Evolutionary conservation across 306 rosid species (phyloP).

Genomic region (Fagus crenata): DNA sequence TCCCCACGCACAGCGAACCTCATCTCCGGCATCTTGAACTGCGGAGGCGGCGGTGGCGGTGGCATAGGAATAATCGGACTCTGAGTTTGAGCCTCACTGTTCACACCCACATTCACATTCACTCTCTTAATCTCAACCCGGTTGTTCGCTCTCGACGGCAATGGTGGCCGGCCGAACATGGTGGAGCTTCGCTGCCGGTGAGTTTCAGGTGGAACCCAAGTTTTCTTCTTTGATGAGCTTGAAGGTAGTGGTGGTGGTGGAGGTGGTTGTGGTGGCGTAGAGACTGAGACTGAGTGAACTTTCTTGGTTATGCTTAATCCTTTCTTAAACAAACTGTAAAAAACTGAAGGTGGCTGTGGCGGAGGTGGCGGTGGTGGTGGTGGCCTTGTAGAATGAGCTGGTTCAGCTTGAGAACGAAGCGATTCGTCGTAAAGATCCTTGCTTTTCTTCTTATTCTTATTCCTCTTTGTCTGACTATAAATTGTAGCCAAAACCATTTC

Average conservation of each 20-base stretch:
- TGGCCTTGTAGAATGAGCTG: slow-evolving; percentile 12
- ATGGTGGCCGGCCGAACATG: slow-evolving; percentile 49
- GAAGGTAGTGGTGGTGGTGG: slow-evolving; percentile 39
- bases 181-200: slow-evolving; percentile 14
- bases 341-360: slow-evolving; percentile 58
- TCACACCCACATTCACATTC: no score
- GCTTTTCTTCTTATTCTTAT: slow-evolving; percentile 47
- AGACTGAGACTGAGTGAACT: slow-evolving; percentile 51
- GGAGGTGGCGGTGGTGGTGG: slow-evolving; percentile 65
- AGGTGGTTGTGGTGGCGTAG: slow-evolving; percentile 48
- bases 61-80: slow-evolving; percentile 60
- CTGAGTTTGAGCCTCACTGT: slow-evolving; percentile 48
- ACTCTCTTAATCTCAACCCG: slow-evolving; percentile 26
- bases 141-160: slow-evolving; percentile 45
- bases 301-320: slow-evolving; percentile 56
- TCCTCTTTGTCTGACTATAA: slow-evolving; percentile 57
- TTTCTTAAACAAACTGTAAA: slow-evolving; percentile 64
- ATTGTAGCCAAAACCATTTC: slow-evolving; percentile 67
- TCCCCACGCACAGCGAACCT: slow-evolving; percentile 53
- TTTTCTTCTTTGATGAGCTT: slow-evolving; percentile 40
- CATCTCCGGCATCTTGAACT: slow-evolving; percentile 52
- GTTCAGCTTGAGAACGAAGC: slow-evolving; percentile 26
- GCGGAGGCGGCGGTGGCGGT: slow-evolving; percentile 57
- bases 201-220: slow-evolving; percentile 30
- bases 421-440: slow-evolving; percentile 15